A percentile compares a stretch with the other conserved stretches of the same genome.
Evolutionary conservation across 495 filamentous ascomycete genomes (phyloP).

Genomic region (Jackrogersella minutella): DNA sequence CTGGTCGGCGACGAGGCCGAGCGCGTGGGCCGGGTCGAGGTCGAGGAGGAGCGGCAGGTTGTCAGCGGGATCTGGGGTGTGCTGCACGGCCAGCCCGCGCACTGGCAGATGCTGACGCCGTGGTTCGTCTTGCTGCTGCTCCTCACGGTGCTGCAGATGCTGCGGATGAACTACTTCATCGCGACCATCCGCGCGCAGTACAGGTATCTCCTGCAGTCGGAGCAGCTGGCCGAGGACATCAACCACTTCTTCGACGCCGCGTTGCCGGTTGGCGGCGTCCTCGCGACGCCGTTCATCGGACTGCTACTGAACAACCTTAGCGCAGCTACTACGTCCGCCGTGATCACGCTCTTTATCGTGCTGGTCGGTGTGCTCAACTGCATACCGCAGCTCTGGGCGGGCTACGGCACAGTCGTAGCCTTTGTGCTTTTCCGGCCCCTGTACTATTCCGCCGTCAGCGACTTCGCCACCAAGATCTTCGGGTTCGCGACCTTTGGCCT

Average conservation of each 20-base stretch:
- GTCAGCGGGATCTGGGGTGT: conserved; percentile 61
- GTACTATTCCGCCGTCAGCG: conserved; percentile 64
- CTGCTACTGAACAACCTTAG: conserved; percentile 59
- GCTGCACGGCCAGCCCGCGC: conserved; percentile 56
- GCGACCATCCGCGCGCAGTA: conserved; percentile 60
- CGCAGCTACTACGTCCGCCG: conserved; percentile 50
- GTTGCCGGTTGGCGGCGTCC: conserved; percentile 58
- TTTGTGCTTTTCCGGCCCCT: conserved; percentile 47
- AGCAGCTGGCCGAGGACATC: conserved; percentile 50
- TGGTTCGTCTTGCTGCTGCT: conserved; percentile 61
- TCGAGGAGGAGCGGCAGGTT: conserved; percentile 62
- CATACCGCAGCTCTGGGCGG: conserved; percentile 43
- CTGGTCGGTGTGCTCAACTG: conserved; percentile 56
- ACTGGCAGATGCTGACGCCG: conserved; percentile 55
- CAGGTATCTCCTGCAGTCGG: conserved; percentile 50
- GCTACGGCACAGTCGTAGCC: conserved; percentile 40
- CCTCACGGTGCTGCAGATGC: conserved; percentile 62
- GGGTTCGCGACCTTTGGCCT: conserved; percentile 64
- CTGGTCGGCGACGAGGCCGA: conserved; percentile 53
- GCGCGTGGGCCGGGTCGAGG: conserved; percentile 56
- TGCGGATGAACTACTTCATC: conserved; percentile 64
- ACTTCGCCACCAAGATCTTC: conserved; percentile 65
- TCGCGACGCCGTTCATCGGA: conserved; percentile 60
- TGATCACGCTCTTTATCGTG: conserved; percentile 55
- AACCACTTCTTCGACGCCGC: conserved; percentile 62